phyloP scores from a whole-genome alignment of 495 filamentous ascomycete genomes.

The Peziza echinospora region DNA sequence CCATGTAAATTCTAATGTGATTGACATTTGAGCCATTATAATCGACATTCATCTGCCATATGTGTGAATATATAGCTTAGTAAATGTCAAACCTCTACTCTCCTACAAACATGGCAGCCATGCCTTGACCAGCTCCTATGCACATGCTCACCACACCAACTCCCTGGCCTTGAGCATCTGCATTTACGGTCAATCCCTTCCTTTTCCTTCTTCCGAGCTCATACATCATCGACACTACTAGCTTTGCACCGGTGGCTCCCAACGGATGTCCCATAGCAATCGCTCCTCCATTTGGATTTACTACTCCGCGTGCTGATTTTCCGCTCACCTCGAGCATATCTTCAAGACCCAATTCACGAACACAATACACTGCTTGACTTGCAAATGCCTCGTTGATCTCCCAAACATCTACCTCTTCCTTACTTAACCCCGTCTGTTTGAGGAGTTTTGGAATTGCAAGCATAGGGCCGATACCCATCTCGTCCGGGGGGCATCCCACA shows the following conservation, averaged over 20 bases:
- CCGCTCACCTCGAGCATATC: slow-evolving; percentile 26
- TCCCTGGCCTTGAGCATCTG: slow-evolving; percentile 21
- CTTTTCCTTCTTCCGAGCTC: slow-evolving; percentile 40
- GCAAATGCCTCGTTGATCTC: slow-evolving; percentile 96
- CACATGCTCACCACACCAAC: slow-evolving; percentile 40
- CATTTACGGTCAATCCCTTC: slow-evolving; percentile 17
- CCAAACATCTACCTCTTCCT: slow-evolving; percentile 62
- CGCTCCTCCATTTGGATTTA: slow-evolving; percentile 84
- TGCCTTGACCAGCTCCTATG: slow-evolving; percentile 46
- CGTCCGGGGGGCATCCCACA: slow-evolving; percentile 60
- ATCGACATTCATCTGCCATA: too few species aligned
- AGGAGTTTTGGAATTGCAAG: slow-evolving; percentile 68
- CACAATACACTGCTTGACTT: slow-evolving; percentile 63
- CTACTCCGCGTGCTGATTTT: slow-evolving; percentile 16
- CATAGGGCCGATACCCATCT: slow-evolving; percentile 84
- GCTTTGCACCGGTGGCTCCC: slow-evolving; percentile 72
- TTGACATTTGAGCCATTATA: too few species aligned
- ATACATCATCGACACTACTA: slow-evolving; percentile 52
- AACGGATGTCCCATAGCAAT: slow-evolving; percentile 86
- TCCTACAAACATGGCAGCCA: slow-evolving; percentile 42
- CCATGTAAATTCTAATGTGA: too few species aligned
- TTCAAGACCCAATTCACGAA: slow-evolving; percentile 44
- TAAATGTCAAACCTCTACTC: too few species aligned
- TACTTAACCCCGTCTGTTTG: slow-evolving; percentile 36
- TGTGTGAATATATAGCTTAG: too few species aligned